Base-by-base conservation (phyloP, 306 rosid species). In the Myrica gale region DNA sequence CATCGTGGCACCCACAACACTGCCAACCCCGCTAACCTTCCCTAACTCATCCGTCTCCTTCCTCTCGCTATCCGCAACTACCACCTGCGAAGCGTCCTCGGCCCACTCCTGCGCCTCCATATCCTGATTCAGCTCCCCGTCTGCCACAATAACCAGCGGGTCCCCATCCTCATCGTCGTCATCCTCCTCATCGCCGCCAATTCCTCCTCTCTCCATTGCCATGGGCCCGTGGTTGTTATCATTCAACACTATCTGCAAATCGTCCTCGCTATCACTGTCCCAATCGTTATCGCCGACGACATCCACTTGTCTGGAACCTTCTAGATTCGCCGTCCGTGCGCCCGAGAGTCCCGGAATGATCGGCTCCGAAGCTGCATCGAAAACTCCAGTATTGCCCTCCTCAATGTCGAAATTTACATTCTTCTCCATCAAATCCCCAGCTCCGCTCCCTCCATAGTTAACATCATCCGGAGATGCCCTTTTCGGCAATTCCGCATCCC, bases 211-310 rank as follows among this genome's bases (percentile, higher is more conserved):
- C 79, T 86, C 99, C 97, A 82, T 87, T 2, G 85, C 88, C 92
- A 87, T 78, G 53, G 82, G 84, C 54, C 85, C 88, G 46, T 80
- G 93, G 52, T 89, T 84, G 74, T 79, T 89, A 51, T 94, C 97
- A 52, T 96, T 96, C 83, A 96, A 85, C 67, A 96, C 97, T 75
- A 96, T 96, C 92, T 90, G 97, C 87, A 96, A 84, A 82, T 96
- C 99, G 48, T 96, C 99, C 39, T 96, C 99, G 42, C 97, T 90
- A 41, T 96, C 97, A 67, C 96, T 90, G 20, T 92, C 99, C 98
- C 98, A 96, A 83, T 92, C 96, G 47, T 66, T 66, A 50, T 90
- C 97, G 2, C 86, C 91, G 1, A 65, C 72, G 4, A 53, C 82
- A 11, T 79, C 82, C 1, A 76, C 82, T 76, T 75, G 76, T 63